Evolutionary conservation across 2,329 filamentous ascomycete species (phyloP), one percentile per base, ranked within the genome.

Genomic region (Penicillium sp.): DNA sequence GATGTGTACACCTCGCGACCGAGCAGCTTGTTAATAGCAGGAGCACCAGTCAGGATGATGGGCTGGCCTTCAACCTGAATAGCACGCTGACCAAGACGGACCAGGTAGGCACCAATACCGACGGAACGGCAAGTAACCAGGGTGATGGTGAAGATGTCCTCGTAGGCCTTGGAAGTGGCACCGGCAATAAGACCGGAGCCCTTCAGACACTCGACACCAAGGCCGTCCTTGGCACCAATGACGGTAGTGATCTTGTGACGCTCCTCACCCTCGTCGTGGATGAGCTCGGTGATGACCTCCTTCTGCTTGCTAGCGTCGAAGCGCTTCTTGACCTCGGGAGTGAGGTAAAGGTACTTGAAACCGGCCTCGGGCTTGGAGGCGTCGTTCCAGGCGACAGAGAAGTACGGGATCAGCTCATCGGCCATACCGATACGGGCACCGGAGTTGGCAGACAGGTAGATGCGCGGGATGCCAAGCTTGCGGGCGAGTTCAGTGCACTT

Each of bases 61-160:
- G 93, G 93, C 74, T 98, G 93, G 49, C 93, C 93, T 73, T 98
- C 93, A 57, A 98, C 94, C 74, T 98, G 93, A 57, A 98, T 94
- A 55, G 93, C 91, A 83, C 93, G 89, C 74, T 98, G 93, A 50
- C 93, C 93, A 50, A 98, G 88, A 68, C 93, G 91, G 60, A 98
- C 93, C 46, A 98, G 87, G 74, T 98, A 98, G 42, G 93, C 93
- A 81, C 93, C 93, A 57, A 98, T 98, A 85, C 93, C 93, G 67
- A 98, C 93, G 60, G 93, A 98, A 66, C 93, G 86, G 74, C 93
- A 98, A 53, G 93, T 98, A 52, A 98, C 93, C 57, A 98, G 78
- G 16, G 93, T 98, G 64, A 96, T 85, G 48, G 93, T 98, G 76
- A 98, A 98, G 69, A 98, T 96, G 69, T 98, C 93, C 65, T 96